Conservation (phyloP, 257 asterid genomes). For the Nyctanthes arbortristis region DNA sequence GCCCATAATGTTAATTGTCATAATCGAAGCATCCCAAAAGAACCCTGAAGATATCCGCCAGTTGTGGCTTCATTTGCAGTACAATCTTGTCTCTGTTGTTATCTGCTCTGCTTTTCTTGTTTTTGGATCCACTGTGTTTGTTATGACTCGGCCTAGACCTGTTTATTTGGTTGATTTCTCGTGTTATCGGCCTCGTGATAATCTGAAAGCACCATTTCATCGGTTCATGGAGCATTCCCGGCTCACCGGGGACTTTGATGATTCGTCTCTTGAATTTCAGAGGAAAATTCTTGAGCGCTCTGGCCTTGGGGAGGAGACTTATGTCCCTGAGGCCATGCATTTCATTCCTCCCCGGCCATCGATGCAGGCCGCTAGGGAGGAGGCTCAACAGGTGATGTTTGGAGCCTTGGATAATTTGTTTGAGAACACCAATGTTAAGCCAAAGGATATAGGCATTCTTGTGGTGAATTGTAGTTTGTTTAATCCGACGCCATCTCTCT, state of each 20-base stretch:
- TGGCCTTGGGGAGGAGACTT: slow-evolving; percentile 78
- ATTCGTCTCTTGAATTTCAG: slow-evolving; percentile 69
- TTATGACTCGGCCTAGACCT: slow-evolving; percentile 72
- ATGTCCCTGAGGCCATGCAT: slow-evolving; percentile 77
- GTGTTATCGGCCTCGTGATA: slow-evolving; percentile 60
- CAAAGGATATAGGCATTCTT: slow-evolving; percentile 68
- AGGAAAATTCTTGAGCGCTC: slow-evolving; percentile 71
- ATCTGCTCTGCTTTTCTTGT: slow-evolving; percentile 62
- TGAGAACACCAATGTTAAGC: slow-evolving; percentile 51
- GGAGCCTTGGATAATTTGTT: slow-evolving; percentile 67
- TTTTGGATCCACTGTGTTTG: slow-evolving; percentile 70
- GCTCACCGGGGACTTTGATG: slow-evolving; percentile 61
- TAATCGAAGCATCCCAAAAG: slow-evolving; percentile 65
- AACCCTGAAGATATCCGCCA: slow-evolving; percentile 69
- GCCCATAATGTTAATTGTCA: slow-evolving; percentile 55
- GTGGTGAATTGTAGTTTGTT: slow-evolving; percentile 76
- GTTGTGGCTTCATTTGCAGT: slow-evolving; percentile 65
- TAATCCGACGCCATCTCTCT: slow-evolving; percentile 68
- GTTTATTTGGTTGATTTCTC: slow-evolving; percentile 72
- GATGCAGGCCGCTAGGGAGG: slow-evolving; percentile 79
- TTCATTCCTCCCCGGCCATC: slow-evolving; percentile 65
- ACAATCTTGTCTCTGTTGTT: slow-evolving; percentile 63
- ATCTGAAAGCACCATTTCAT: slow-evolving; percentile 45
- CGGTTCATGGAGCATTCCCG: slow-evolving; percentile 62
- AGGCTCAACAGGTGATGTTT: slow-evolving; percentile 73